phyloP scores from a whole-genome alignment of 805 yeast genomes.

The Ogataea methanolica region DNA sequence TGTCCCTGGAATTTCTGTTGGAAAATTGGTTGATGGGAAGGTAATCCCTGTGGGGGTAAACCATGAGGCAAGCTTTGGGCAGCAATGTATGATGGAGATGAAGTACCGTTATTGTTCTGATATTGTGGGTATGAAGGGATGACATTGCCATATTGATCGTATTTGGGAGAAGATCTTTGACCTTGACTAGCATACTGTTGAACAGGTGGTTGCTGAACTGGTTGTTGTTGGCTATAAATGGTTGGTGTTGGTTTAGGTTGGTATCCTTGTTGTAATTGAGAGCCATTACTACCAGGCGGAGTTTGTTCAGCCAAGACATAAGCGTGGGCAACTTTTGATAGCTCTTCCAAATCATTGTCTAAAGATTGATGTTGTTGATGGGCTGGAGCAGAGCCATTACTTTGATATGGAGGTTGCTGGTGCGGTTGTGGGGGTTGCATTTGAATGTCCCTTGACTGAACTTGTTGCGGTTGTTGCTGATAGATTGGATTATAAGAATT shows the following conservation, averaged over 20 bases:
- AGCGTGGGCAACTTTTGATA: conserved; percentile 29
- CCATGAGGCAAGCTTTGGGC: conserved; percentile 30
- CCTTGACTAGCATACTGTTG: conserved; percentile 5
- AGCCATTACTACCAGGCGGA: conserved; percentile 11
- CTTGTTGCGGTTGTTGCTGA: conserved; percentile 2
- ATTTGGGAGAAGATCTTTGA: conserved; percentile 9
- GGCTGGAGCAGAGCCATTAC: neutral
- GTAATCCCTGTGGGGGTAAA: conserved; percentile 31
- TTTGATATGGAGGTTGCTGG: neutral
- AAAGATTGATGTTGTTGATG: conserved; percentile 12
- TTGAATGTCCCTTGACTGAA: neutral
- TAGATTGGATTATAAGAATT: neutral
- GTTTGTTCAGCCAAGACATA: conserved; percentile 26
- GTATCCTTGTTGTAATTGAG: conserved; percentile 17
- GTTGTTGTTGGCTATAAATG: conserved; percentile 18
- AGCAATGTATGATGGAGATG: conserved; percentile 27
- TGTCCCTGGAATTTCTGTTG: conserved; percentile 14
- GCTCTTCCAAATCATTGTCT: conserved; percentile 28
- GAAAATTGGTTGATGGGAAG: conserved; percentile 26
- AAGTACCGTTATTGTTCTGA: conserved; percentile 14
- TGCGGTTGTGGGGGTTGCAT: conserved; percentile 4
- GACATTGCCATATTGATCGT: conserved; percentile 17
- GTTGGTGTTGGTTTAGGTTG: conserved; percentile 17
- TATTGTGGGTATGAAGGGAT: conserved; percentile 9
- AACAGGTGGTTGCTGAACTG: conserved; percentile 19